phyloP scores from a whole-genome alignment of 345 rosid genomes.

The Gynandropsis gynandra region DNA sequence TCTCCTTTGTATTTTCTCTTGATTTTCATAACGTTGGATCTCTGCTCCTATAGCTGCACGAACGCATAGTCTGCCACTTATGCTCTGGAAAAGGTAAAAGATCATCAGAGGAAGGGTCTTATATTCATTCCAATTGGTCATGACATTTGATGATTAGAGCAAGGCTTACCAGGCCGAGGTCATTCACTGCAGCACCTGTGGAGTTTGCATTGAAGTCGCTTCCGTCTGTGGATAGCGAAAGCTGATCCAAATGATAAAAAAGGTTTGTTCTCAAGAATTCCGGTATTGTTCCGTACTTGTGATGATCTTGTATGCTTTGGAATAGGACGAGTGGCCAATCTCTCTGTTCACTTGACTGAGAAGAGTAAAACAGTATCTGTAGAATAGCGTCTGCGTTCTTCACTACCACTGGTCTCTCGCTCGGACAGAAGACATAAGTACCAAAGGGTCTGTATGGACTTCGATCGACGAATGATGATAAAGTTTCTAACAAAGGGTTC shows the following conservation, averaged over 20 bases:
- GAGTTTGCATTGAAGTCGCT: constrained; percentile 5
- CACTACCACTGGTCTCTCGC: constrained; percentile 37
- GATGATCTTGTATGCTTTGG: constrained; percentile 43
- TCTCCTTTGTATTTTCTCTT: constrained; percentile 21
- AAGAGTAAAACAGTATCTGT: constrained; percentile 61
- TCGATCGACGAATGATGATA: constrained; percentile 45
- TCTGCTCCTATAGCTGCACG: constrained; percentile 50
- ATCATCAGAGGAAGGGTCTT: neutral
- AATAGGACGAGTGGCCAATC: constrained; percentile 29
- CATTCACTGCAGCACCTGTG: constrained; percentile 26
- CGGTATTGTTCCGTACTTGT: constrained; percentile 31
- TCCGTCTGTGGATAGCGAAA: constrained; percentile 32
- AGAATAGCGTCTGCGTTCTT: constrained; percentile 68
- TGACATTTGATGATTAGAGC: neutral
- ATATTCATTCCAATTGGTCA: neutral
- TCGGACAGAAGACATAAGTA: constrained; percentile 53
- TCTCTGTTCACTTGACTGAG: constrained; percentile 33
- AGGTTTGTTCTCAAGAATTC: constrained; percentile 26
- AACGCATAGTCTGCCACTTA: constrained; percentile 48
- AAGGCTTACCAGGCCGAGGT: constrained; percentile 62
- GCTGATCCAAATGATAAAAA: constrained; percentile 29
- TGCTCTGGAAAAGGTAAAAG: constrained; percentile 34
- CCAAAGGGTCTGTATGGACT: constrained; percentile 86
- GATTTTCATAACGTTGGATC: constrained; percentile 41
- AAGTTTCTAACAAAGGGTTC: constrained; percentile 48